A percentile compares a stretch with the other conserved stretches of the same genome.
These are phyloP conservation scores for Parietaria judaica DNA, from an alignment of 306 rosid species.

Conservation along the genomic window DNA sequence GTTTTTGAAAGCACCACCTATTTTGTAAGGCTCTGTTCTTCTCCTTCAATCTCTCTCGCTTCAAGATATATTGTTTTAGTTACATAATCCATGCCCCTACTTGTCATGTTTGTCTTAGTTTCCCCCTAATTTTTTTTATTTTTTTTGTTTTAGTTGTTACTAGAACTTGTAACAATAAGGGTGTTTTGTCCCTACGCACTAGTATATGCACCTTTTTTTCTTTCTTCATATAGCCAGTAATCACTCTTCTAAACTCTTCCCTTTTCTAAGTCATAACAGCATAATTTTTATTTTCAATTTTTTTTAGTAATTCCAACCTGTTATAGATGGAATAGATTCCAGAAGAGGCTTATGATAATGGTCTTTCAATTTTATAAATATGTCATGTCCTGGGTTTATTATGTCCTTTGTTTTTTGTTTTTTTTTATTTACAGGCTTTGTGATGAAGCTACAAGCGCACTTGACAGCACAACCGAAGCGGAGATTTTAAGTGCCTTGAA, in stretches of 20 bases:
- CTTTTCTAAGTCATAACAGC: neutral
- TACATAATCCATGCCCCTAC: too few relatives aligned
- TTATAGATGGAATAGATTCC: neutral
- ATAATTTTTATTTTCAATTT: neutral
- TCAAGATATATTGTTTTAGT: too few relatives aligned
- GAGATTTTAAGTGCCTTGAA: slow-evolving; percentile 83
- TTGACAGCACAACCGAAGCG: slow-evolving; percentile 97
- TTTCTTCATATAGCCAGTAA: neutral
- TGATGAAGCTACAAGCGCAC: slow-evolving; percentile 99
- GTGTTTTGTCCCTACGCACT: too few relatives aligned
- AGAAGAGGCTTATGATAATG: neutral
- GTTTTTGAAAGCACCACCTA: slow-evolving; percentile 86
- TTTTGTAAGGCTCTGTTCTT: slow-evolving; percentile 48
- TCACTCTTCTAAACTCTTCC: neutral
- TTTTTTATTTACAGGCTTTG: slow-evolving; percentile 50
- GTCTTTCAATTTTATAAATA: neutral
- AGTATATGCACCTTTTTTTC: neutral
- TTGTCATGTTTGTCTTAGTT: too few relatives aligned
- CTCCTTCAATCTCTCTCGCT: neutral
- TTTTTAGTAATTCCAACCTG: neutral
- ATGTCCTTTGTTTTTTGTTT: neutral
- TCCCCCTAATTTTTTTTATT: too few relatives aligned
- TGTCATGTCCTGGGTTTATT: neutral
- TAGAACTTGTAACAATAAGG: too few relatives aligned
- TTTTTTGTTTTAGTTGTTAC: too few relatives aligned